phyloP scores from a whole-genome alignment of 805 yeast species.

The Sungouiozyma ichnusensis region DNA sequence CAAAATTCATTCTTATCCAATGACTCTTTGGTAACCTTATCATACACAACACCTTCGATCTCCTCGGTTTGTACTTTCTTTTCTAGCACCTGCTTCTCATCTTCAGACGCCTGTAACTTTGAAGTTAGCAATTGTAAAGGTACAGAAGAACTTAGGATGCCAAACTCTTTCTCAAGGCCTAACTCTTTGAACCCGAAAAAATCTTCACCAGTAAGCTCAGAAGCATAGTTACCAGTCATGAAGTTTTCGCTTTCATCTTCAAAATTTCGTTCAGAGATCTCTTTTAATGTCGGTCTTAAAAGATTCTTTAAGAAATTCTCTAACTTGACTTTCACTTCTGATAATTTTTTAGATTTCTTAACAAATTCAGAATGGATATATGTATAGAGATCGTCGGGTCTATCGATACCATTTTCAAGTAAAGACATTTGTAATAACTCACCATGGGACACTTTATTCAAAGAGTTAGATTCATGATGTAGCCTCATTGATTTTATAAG shows the following conservation, averaged over 20 bases:
- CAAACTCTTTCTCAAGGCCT: conserved; percentile 88
- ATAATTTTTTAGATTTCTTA: conserved; percentile 58
- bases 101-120: conserved; percentile 55
- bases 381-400: conserved; percentile 63
- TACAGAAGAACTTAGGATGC: conserved; percentile 69
- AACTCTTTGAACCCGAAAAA: conserved; percentile 94
- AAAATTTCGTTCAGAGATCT: conserved; percentile 66
- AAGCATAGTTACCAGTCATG: conserved; percentile 87
- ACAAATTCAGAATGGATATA: conserved; percentile 64
- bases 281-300: conserved; percentile 68
- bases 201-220: conserved; percentile 83
- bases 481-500: conserved; percentile 59
- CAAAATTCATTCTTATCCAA: conserved; percentile 41
- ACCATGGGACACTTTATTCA: conserved; percentile 23
- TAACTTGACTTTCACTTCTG: conserved; percentile 56
- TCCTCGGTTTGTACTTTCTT: conserved; percentile 54
- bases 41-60: conserved; percentile 44
- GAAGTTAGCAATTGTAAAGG: conserved; percentile 68
- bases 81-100: conserved; percentile 43
- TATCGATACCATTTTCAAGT: conserved; percentile 76
- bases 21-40: conserved; percentile 41
- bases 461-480: conserved; percentile 53
- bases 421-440: conserved; percentile 53
- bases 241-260: conserved; percentile 89
- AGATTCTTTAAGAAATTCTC: conserved; percentile 66